Evolutionary conservation across 2,329 filamentous ascomycete genomes (phyloP).

Genomic region (Penicillium corylophilum): DNA sequence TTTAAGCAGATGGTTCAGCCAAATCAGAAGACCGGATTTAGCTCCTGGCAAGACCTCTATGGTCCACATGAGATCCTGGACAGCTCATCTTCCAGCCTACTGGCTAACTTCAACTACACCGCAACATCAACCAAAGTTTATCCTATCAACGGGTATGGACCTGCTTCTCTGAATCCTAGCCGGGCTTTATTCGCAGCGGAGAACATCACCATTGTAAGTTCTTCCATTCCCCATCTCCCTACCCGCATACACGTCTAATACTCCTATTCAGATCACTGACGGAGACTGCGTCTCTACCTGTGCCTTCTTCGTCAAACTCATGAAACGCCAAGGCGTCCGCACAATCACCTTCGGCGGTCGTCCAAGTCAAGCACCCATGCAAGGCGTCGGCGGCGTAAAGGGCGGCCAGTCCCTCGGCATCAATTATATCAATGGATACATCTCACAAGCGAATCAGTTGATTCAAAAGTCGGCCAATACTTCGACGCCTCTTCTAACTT

Average conservation of each 20-base stretch:
- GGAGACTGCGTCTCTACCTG: conserved; percentile 62
- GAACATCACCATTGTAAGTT: conserved; percentile 34
- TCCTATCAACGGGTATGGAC: conserved; percentile 29
- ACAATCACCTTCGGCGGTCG: conserved; percentile 62
- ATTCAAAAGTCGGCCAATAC: conserved; percentile 12
- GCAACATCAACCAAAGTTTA: conserved; percentile 15
- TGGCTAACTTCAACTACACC: conserved; percentile 29
- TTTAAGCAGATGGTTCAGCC: conserved; percentile 24
- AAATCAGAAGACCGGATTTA: conserved; percentile 37
- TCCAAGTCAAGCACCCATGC: conserved; percentile 55
- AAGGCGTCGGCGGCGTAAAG: conserved; percentile 65
- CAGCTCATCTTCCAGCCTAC: conserved; percentile 22
- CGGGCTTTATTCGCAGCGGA: conserved; percentile 30
- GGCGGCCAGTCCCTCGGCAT: conserved; percentile 44
- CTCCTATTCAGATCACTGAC: conserved; percentile 46
- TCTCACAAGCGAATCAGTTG: conserved; percentile 16
- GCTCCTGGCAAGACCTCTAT: conserved; percentile 46
- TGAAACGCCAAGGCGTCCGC: conserved; percentile 55
- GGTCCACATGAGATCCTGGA: conserved; percentile 33
- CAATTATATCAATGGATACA: conserved; percentile 25
- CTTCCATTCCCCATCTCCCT: not conserved
- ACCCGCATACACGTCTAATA: not conserved
- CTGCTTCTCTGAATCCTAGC: conserved; percentile 16
- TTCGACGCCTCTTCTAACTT: conserved; percentile 16
- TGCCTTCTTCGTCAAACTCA: conserved; percentile 56